Evolutionary conservation across 305 asterid genomes (phyloP).

Genomic region (Fraxinus albicans): DNA sequence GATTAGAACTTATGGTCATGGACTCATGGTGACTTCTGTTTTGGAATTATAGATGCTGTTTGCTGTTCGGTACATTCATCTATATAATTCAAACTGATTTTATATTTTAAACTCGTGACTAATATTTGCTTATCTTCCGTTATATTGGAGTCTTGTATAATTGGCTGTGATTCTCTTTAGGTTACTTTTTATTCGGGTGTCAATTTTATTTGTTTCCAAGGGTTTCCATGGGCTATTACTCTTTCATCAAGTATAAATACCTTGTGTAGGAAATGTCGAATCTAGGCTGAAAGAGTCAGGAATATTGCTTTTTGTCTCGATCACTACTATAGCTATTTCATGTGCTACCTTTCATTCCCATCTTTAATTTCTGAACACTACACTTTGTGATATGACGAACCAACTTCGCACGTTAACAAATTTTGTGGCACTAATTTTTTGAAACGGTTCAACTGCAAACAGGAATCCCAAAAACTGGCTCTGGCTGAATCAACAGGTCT

Average conservation of each 20-base stretch:
- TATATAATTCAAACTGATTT: not conserved
- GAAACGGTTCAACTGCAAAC: not conserved
- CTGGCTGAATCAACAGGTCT: conserved; percentile 83
- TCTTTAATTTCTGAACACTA: not conserved
- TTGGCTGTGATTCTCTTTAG: not conserved
- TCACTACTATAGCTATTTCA: not conserved
- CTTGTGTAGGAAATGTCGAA: not conserved
- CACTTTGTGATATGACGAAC: not conserved
- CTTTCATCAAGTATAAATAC: not conserved
- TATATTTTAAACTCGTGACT: too few species aligned
- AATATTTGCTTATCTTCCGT: not conserved
- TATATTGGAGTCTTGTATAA: not conserved
- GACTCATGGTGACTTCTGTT: not conserved
- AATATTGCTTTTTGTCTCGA: not conserved
- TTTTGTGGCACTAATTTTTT: not conserved
- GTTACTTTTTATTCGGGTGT: not conserved
- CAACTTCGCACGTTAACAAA: not conserved
- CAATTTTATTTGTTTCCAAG: not conserved
- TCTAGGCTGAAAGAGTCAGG: not conserved
- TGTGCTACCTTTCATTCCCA: not conserved
- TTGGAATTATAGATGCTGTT: not conserved
- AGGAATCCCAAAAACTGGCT: conserved; percentile 95
- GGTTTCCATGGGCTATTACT: not conserved
- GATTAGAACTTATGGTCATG: not conserved
- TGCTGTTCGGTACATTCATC: not conserved